A percentile compares a stretch with the other conserved stretches of the same genome.
Conservation (phyloP, 202 grass and related monocot species). For the Cymbopogon flexuosus region DNA sequence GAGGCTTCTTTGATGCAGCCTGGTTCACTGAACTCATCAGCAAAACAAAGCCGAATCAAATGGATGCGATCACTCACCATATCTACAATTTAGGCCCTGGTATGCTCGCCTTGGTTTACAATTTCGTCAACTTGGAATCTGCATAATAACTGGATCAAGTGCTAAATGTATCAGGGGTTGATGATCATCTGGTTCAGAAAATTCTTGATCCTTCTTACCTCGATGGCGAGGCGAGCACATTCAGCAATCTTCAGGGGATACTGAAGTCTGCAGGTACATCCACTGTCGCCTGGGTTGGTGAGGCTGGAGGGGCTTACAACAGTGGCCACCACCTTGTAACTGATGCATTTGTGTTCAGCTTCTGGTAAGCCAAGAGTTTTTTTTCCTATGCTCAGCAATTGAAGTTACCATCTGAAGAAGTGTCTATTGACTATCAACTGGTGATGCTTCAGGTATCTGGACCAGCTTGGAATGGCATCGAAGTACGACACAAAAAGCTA, state of each 20-base stretch:
- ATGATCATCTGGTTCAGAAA: slow-evolving; percentile 50
- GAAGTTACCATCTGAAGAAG: slow-evolving; percentile 7
- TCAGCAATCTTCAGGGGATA: slow-evolving; percentile 53
- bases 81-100: slow-evolving; percentile 88
- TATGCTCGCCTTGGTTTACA: slow-evolving; percentile 11
- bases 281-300: slow-evolving; percentile 55
- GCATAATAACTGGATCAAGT: not conserved
- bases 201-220: slow-evolving; percentile 67
- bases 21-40: slow-evolving; percentile 60
- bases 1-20: slow-evolving; percentile 65
- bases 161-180: slow-evolving; percentile 41
- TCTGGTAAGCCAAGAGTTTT: slow-evolving; percentile 42
- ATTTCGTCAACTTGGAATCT: not conserved
- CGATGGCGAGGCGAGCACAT: slow-evolving; percentile 41
- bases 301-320: slow-evolving; percentile 69
- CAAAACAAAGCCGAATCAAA: slow-evolving; percentile 54
- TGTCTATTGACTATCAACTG: not conserved
- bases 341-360: slow-evolving; percentile 75
- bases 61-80: slow-evolving; percentile 85
- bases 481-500: slow-evolving; percentile 59
- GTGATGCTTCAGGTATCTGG: slow-evolving; percentile 53
- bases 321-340: slow-evolving; percentile 71
- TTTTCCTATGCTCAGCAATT: not conserved
- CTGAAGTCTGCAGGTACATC: slow-evolving; percentile 50
- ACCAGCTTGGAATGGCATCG: slow-evolving; percentile 63